A percentile compares a stretch with the other conserved stretches of the same genome.
Evolutionary conservation across 2,329 filamentous ascomycete genomes (phyloP).

Genomic region (Knufia fluminis): DNA sequence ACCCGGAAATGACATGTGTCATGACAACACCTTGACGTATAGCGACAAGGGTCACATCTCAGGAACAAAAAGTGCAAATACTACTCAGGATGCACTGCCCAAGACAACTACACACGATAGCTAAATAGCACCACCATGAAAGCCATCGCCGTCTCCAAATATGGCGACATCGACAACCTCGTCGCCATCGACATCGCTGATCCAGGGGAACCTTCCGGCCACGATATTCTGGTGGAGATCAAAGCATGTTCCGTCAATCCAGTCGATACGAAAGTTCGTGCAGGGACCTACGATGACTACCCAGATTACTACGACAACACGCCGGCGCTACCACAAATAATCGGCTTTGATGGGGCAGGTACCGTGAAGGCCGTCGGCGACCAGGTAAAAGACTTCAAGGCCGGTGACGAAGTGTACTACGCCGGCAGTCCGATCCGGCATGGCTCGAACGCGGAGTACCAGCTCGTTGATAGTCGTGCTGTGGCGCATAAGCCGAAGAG

Average conservation of each 20-base stretch:
- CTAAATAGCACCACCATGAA: no score
- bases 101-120: no score
- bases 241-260: conserved; percentile 31
- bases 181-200: no score
- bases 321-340: not conserved
- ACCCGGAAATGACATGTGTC: no score
- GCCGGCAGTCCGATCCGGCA: conserved; percentile 29
- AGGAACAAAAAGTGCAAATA: no score
- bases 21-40: no score
- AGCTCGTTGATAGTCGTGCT: conserved; percentile 34
- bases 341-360: conserved; percentile 27
- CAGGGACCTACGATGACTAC: conserved; percentile 30
- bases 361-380: conserved; percentile 20
- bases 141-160: no score
- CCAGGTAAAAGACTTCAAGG: conserved; percentile 26
- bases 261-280: conserved; percentile 32
- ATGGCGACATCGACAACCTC: no score
- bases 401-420: conserved; percentile 35
- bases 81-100: no score
- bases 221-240: conserved; percentile 27
- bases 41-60: no score
- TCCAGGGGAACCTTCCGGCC: no score
- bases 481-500: conserved; percentile 33
- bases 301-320: conserved; percentile 31
- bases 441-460: conserved; percentile 36